Percentiles rank a stretch among this genome's conserved stretches.
Conservation (phyloP, 2,329 filamentous ascomycete species). For the Colletotrichum sp. region DNA sequence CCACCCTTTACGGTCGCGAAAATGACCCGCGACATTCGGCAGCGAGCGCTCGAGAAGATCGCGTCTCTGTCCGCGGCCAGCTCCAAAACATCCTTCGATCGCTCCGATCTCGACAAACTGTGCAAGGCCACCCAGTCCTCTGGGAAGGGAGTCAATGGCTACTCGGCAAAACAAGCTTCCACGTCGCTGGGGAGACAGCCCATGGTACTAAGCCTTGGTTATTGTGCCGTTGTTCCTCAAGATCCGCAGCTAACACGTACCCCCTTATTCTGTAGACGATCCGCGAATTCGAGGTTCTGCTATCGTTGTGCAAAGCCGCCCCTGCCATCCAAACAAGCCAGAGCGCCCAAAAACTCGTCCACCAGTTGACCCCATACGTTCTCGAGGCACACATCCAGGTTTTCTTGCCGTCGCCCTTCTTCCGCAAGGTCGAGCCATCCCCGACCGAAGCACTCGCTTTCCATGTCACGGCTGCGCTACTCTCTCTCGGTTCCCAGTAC, state of each 20-base stretch:
- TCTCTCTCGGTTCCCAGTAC: conserved; percentile 81
- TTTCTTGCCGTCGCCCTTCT: conserved; percentile 81
- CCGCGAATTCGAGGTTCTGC: conserved; percentile 88
- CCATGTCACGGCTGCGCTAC: conserved; percentile 78
- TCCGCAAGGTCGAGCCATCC: conserved; percentile 82
- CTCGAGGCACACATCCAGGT: conserved; percentile 82
- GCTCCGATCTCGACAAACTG: conserved; percentile 67
- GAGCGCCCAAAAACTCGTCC: conserved; percentile 79
- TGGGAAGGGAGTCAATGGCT: conserved; percentile 53
- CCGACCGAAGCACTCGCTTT: conserved; percentile 86
- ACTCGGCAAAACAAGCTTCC: conserved; percentile 38
- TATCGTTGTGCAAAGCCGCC: conserved; percentile 91
- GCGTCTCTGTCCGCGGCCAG: conserved; percentile 65
- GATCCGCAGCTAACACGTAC: not conserved
- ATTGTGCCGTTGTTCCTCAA: not conserved
- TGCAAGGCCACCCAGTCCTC: conserved; percentile 62
- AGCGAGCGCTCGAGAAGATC: conserved; percentile 69
- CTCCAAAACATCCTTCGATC: conserved; percentile 59
- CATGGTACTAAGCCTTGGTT: conserved; percentile 54
- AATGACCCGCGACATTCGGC: conserved; percentile 64
- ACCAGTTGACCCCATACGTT: conserved; percentile 83
- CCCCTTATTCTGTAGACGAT: conserved; percentile 63
- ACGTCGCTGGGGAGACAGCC: conserved; percentile 58
- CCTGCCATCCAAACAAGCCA: conserved; percentile 73
- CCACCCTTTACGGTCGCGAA: conserved; percentile 4